These are phyloP conservation scores for Arthrobotrys entomopaga DNA, from an alignment of 2,329 filamentous ascomycete genomes.

Conservation along the genomic window DNA sequence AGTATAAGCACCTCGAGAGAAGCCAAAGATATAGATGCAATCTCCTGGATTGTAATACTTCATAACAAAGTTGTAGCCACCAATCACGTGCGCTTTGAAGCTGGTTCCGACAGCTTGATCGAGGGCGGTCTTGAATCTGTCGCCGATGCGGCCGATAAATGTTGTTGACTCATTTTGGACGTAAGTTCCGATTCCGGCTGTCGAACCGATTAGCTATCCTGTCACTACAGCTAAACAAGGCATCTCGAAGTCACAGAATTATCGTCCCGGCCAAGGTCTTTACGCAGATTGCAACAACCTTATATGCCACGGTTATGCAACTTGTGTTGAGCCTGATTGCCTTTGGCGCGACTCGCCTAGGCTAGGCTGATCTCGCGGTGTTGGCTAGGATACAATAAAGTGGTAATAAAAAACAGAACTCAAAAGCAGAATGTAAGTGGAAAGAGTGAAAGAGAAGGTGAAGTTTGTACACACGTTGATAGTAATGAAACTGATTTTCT, in stretches of 20 bases:
- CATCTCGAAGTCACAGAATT: too few relatives aligned
- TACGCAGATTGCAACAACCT: too few relatives aligned
- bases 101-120: slow-evolving; percentile 65
- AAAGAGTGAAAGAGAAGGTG: too few relatives aligned
- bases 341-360: too few relatives aligned
- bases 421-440: too few relatives aligned
- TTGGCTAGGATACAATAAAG: too few relatives aligned
- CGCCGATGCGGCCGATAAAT: slow-evolving; percentile 62
- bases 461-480: slow-evolving; percentile 61
- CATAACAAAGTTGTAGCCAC: slow-evolving; percentile 69
- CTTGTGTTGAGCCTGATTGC: too few relatives aligned
- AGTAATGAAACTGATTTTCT: slow-evolving; percentile 66
- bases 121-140: slow-evolving; percentile 62
- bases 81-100: slow-evolving; percentile 67
- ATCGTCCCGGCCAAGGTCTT: too few relatives aligned
- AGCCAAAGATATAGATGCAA: slow-evolving; percentile 69
- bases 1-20: slow-evolving; percentile 67
- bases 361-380: too few relatives aligned
- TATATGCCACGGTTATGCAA: too few relatives aligned
- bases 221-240: slow-evolving; percentile 57
- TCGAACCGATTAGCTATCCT: background rate
- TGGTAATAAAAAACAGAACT: too few relatives aligned
- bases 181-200: slow-evolving; percentile 66
- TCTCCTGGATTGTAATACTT: slow-evolving; percentile 66
- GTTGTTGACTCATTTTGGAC: slow-evolving; percentile 64